Conservation (phyloP, 371 early-diverging fungal genomes). For the Zychaea mexicana region DNA sequence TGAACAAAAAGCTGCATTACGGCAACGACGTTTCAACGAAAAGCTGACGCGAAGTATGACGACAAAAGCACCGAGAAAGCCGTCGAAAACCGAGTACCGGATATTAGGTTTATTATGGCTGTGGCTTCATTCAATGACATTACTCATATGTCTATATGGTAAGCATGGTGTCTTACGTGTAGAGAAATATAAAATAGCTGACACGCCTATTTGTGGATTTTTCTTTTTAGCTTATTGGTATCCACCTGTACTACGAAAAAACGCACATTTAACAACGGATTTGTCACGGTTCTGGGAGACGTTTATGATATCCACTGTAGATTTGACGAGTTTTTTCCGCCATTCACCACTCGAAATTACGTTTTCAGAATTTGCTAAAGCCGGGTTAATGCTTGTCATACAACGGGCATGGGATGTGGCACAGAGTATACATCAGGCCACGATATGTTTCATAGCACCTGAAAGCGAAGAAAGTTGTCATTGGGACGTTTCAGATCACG, state of each 20-base stretch:
- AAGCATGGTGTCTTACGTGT: too few species aligned
- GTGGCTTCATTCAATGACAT: background rate
- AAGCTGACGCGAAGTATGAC: constrained; percentile 11
- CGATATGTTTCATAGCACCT: background rate
- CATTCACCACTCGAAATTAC: background rate
- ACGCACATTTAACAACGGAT: background rate
- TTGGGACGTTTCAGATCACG: background rate
- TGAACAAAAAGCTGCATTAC: constrained; percentile 13
- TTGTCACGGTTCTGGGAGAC: background rate
- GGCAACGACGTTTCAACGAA: constrained; percentile 15
- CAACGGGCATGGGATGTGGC: background rate
- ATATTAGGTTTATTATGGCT: constrained; percentile 9
- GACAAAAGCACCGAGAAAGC: constrained; percentile 14
- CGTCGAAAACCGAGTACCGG: constrained; percentile 2
- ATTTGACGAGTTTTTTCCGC: background rate
- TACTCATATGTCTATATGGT: constrained; percentile 13
- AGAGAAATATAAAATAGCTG: too few species aligned
- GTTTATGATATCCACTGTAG: background rate
- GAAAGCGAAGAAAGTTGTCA: constrained; percentile 7
- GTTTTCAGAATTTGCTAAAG: background rate
- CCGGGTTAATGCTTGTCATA: background rate
- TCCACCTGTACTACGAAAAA: background rate
- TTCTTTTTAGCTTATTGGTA: constrained; percentile 1
- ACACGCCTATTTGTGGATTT: background rate
- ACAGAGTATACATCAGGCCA: background rate